Conservation (phyloP, 768 basidiomycete genomes). For the Mrakia gelida region DNA sequence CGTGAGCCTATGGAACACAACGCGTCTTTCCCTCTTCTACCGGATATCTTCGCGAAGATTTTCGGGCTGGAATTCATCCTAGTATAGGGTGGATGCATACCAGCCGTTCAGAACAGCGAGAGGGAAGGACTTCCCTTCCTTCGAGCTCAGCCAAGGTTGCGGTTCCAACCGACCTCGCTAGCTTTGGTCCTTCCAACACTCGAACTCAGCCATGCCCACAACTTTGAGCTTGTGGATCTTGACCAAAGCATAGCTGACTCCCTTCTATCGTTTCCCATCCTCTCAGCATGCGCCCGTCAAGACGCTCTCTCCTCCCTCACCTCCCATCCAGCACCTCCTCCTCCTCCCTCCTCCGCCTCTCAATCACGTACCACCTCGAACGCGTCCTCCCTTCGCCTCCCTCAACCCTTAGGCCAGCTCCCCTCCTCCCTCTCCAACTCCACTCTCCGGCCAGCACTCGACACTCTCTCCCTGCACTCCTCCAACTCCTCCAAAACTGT, state of each 20-base stretch:
- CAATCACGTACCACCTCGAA: constrained; percentile 1
- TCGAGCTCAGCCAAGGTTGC: too few species aligned
- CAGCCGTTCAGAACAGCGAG: too few species aligned
- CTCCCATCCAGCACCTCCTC: background rate
- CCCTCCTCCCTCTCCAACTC: constrained; percentile 18
- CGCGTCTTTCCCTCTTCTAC: too few species aligned
- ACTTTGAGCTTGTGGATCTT: too few species aligned
- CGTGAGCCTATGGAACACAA: background rate
- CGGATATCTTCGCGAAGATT: too few species aligned
- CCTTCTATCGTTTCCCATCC: background rate
- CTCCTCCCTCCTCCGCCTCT: background rate
- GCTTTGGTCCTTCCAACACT: too few species aligned
- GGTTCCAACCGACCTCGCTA: too few species aligned
- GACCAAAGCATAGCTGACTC: background rate
- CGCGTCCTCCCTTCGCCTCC: background rate
- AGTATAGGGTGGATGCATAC: too few species aligned
- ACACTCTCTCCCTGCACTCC: constrained; percentile 10
- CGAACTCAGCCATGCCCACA: too few species aligned
- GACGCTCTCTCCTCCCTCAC: constrained; percentile 29
- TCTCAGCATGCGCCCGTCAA: constrained; percentile 26
- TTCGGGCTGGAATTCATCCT: too few species aligned
- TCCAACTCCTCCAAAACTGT: background rate
- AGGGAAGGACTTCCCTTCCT: too few species aligned
- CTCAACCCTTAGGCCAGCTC: background rate
- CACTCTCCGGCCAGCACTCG: constrained; percentile 16